Base-by-base conservation (phyloP, 257 asterid species). In the Striga asiatica region DNA sequence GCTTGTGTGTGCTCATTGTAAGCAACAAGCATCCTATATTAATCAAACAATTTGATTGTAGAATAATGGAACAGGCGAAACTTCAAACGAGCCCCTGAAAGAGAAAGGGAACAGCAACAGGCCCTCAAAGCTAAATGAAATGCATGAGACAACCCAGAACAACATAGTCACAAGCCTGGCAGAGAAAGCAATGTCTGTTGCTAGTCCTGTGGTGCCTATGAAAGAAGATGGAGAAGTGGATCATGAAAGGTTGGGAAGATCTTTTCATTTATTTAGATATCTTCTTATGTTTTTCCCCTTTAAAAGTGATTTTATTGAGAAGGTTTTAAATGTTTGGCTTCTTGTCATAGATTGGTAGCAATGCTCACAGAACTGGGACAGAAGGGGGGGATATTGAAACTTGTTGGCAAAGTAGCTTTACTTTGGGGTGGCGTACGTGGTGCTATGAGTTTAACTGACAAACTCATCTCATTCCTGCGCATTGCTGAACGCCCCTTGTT, bases 391-490 rank as follows among this genome's bases (percentile, higher is more conserved):
- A 55, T 77, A 39, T 67, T 91, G 71, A 87, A 35, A 72, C 79
- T 87, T 71, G 72, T 92, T 32, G 91, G 86, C 14, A 92, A 88
- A 59, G 50, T 87, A 64, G 98, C 95, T 50, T 60, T 92, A 73
- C 93, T 92, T 59, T 92, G 97, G 94, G 97, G 98, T 74, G 98
- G 98, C 56, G 31, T 92, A 55, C 95, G 95, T 62, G 98, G 98
- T 65, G 98, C 98, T 56, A 71, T 92, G 81, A 92, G 91, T 81
- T 75, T 92, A 61, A 65, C 85, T 34, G 81, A 84, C 73, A 92
- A 78, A 71, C 97, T 92, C 70, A 78, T 92, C 72, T 75, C 84
- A 45, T 82, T 84, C 75, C 79, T 88, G 55, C 94, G 41, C 66
- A 21, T 92, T 67, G 78, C 94, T 46, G 98, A 92, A 39, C 94